phyloP scores from a whole-genome alignment of 352 stramenopile species.

The Thraustochytrium sp. region DNA sequence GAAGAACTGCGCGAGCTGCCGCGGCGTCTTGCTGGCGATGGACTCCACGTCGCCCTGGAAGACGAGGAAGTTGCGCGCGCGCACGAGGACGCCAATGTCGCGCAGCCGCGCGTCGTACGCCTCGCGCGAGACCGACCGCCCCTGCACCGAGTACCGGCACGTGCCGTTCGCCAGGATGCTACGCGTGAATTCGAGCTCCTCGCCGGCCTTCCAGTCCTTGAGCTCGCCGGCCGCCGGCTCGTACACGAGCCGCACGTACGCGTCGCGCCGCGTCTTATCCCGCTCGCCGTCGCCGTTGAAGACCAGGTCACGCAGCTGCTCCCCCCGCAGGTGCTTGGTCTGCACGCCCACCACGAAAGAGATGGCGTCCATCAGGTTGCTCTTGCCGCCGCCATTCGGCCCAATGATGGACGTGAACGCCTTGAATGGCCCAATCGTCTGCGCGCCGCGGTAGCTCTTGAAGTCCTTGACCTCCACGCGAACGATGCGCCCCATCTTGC shows the following conservation, averaged over 20 bases:
- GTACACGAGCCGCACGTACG: conserved; percentile 90
- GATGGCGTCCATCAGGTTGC: conserved; percentile 89
- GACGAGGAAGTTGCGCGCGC: conserved; percentile 98
- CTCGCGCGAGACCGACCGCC: conserved; percentile 63
- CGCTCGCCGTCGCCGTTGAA: conserved; percentile 67
- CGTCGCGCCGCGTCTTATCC: conserved; percentile 52
- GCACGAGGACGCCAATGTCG: conserved; percentile 93
- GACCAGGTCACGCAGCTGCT: conserved; percentile 92
- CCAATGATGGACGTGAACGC: conserved; percentile 96
- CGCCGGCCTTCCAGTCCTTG: conserved; percentile 47
- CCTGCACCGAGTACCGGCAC: conserved; percentile 68
- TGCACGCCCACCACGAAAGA: conserved; percentile 96
- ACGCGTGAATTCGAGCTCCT: conserved; percentile 83
- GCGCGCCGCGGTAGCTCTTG: conserved; percentile 92
- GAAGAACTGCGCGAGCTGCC: conserved; percentile 93
- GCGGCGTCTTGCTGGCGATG: conserved; percentile 89
- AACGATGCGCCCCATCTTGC: conserved; percentile 71
- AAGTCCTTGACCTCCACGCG: conserved; percentile 98
- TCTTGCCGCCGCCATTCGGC: conserved; percentile 88
- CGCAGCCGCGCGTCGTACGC: conserved; percentile 86
- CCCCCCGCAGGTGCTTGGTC: conserved; percentile 87
- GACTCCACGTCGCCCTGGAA: conserved; percentile 98
- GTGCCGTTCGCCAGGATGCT: conserved; percentile 81
- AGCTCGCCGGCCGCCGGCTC: conserved; percentile 65
- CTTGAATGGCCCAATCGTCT: conserved; percentile 91